phyloP scores from a whole-genome alignment of 106 monocot genomes.

The Amphibolis antarctica region DNA sequence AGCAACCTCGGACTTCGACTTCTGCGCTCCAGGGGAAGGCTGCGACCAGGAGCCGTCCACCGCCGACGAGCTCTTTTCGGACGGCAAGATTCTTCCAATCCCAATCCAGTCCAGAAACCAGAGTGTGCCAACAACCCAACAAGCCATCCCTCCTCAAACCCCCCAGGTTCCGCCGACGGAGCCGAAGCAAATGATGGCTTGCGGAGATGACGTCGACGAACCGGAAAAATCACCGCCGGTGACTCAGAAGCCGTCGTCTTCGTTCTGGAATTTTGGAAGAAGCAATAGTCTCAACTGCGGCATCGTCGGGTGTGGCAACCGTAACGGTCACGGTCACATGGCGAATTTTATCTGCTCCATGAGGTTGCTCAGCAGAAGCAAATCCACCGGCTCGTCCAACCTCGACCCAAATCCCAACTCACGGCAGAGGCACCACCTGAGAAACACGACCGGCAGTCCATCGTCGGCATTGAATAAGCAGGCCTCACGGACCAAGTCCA shows the following conservation, averaged over 20 bases:
- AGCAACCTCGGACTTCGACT: too few relatives aligned
- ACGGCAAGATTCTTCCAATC: conserved; percentile 5
- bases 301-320: too few relatives aligned
- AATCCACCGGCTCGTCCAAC: background rate
- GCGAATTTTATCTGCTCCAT: background rate
- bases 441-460: background rate
- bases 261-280: conserved; percentile 1
- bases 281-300: background rate
- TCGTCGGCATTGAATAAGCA: background rate
- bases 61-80: background rate
- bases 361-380: background rate
- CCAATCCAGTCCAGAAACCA: background rate
- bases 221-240: background rate
- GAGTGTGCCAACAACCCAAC: background rate
- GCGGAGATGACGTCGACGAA: background rate
- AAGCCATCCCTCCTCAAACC: background rate
- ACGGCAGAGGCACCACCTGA: background rate
- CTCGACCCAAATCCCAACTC: background rate
- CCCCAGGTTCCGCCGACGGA: background rate
- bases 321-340: background rate
- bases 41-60: background rate
- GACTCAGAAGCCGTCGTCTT: background rate
- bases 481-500: background rate
- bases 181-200: background rate
- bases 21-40: too few relatives aligned